Conservation (phyloP, 169 alveolate species). For the Plasmodium fragile region DNA sequence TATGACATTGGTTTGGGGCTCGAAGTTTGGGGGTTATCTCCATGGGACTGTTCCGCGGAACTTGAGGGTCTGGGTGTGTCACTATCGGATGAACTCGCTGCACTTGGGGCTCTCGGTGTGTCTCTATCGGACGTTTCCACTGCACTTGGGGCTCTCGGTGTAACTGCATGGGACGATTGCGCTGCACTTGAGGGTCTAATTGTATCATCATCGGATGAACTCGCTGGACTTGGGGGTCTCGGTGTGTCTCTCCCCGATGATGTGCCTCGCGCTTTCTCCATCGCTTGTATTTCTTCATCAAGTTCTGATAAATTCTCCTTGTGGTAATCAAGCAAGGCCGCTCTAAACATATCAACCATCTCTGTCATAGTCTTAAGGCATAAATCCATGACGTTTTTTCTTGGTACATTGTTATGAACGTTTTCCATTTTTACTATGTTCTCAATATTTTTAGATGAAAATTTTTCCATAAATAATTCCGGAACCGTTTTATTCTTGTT, state of each 20-base stretch:
- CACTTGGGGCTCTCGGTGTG: not conserved
- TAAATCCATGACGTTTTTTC: not conserved
- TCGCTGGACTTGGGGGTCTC: not conserved
- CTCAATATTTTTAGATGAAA: constrained; percentile 10
- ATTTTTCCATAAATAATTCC: constrained; percentile 16
- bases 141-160: not conserved
- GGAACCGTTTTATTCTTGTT: constrained; percentile 8
- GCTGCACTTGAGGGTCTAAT: not conserved
- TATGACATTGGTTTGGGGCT: not conserved
- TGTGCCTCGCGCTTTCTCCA: not conserved
- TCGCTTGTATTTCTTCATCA: not conserved
- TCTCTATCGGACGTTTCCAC: not conserved
- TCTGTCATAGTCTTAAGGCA: not conserved
- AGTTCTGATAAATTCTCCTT: not conserved
- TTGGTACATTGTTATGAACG: not conserved
- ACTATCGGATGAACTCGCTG: not conserved
- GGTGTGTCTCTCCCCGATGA: not conserved
- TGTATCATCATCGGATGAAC: not conserved
- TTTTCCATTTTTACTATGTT: not conserved
- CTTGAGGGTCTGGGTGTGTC: not conserved
- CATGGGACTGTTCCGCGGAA: not conserved
- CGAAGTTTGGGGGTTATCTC: not conserved
- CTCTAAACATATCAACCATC: not conserved
- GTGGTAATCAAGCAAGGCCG: not conserved
- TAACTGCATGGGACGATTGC: not conserved